These are phyloP conservation scores for Arachis hypogaea DNA, from an alignment of 306 rosid species.

Conservation along the genomic window DNA sequence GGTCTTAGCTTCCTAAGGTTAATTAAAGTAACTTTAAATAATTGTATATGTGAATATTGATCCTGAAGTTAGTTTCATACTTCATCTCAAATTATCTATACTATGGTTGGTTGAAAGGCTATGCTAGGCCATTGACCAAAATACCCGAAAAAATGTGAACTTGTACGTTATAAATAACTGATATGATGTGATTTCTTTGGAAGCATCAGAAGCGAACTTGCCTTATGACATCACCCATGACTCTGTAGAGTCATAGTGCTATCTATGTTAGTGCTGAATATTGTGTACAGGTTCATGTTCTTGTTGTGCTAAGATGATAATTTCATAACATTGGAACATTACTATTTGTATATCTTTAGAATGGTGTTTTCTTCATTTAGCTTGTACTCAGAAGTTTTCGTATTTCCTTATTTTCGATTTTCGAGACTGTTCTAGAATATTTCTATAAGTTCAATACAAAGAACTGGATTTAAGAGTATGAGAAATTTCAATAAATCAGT, in stretches of 20 bases:
- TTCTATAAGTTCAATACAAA: too few relatives aligned
- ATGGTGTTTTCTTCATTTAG: not conserved
- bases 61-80: not conserved
- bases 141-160: not conserved
- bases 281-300: constrained; percentile 5
- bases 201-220: not conserved
- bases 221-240: not conserved
- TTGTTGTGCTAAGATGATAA: not conserved
- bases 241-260: not conserved
- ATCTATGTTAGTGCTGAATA: not conserved
- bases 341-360: too few relatives aligned
- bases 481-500: too few relatives aligned
- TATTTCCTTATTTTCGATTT: not conserved
- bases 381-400: not conserved
- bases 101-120: too few relatives aligned
- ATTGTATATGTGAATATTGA: not conserved
- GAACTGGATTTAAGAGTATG: too few relatives aligned
- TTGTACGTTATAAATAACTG: not conserved
- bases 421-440: too few relatives aligned
- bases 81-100: too few relatives aligned
- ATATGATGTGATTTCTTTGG: not conserved
- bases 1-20: not conserved
- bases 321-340: not conserved
- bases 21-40: not conserved
- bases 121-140: not conserved